phyloP scores from a whole-genome alignment of 495 filamentous ascomycete species.

The Aspergillus olivimuriae region DNA sequence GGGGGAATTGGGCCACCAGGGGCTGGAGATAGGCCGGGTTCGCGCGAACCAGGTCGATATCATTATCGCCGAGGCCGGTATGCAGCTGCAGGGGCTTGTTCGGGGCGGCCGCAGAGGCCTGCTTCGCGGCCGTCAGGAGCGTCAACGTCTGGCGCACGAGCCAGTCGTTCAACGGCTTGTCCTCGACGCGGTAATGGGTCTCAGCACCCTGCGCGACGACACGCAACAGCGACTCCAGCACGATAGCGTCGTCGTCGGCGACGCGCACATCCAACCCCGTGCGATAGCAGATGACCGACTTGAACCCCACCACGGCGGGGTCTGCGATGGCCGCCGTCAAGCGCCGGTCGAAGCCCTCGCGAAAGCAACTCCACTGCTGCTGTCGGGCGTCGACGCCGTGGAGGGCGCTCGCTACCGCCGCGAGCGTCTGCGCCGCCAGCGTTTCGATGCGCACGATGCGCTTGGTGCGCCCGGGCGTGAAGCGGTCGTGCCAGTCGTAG shows the following conservation, averaged over 20 bases:
- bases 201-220: conserved; percentile 18
- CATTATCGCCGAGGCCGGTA: conserved; percentile 80
- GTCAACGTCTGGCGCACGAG: conserved; percentile 51
- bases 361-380: conserved; percentile 33
- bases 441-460: conserved; percentile 80
- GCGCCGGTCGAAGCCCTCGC: conserved; percentile 35
- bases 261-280: conserved; percentile 59
- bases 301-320: conserved; percentile 73
- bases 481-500: conserved; percentile 66
- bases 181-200: conserved; percentile 48
- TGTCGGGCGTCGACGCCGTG: conserved; percentile 8
- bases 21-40: conserved; percentile 74
- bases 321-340: conserved; percentile 53
- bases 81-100: conserved; percentile 82
- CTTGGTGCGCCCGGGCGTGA: conserved; percentile 56
- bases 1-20: conserved; percentile 62
- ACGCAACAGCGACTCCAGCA: conserved; percentile 29
- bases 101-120: conserved; percentile 8
- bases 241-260: conserved; percentile 18
- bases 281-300: conserved; percentile 79
- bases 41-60: conserved; percentile 61
- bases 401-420: conserved; percentile 18
- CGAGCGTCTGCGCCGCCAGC: conserved; percentile 60
- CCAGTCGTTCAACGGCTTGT: conserved; percentile 58
- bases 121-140: conserved; percentile 13